A percentile compares a stretch with the other conserved stretches of the same genome.
Conservation (phyloP, 441 rosid species). For the California macrophylla region DNA sequence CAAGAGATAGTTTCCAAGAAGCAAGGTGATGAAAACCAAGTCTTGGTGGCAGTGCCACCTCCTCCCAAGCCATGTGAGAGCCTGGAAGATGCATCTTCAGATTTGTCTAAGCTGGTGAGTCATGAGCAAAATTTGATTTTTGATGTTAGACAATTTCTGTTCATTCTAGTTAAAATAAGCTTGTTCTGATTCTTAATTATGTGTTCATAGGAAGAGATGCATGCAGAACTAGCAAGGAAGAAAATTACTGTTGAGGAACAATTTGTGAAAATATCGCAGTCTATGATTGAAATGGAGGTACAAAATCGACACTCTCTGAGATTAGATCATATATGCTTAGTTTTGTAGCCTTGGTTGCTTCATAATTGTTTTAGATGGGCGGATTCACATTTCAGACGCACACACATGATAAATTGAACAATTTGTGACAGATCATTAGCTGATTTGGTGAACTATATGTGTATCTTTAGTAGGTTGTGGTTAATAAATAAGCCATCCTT, state of each 20-base stretch:
- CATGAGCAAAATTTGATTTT: not conserved
- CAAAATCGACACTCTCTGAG: not conserved
- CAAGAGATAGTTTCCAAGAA: constrained; percentile 38
- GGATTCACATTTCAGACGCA: no score
- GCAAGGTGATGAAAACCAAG: constrained; percentile 39
- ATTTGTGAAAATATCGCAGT: constrained; percentile 38
- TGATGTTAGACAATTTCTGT: not conserved
- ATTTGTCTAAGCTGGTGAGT: constrained; percentile 48
- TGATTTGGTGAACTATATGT: no score
- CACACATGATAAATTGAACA: no score
- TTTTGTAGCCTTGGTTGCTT: not conserved
- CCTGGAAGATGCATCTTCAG: constrained; percentile 30
- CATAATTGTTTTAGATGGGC: not conserved
- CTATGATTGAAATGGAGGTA: constrained; percentile 59
- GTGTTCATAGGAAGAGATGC: constrained; percentile 41
- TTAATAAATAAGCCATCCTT: no score
- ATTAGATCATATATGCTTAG: not conserved
- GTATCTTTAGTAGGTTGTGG: no score
- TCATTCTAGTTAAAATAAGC: not conserved
- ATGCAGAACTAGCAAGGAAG: constrained; percentile 43
- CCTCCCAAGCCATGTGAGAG: constrained; percentile 34
- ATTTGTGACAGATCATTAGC: no score
- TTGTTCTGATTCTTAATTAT: not conserved
- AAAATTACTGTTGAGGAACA: constrained; percentile 52
- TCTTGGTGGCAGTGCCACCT: constrained; percentile 31